Base-by-base conservation (phyloP, 495 filamentous ascomycete species). In the Hypomontagnella monticulosa region DNA sequence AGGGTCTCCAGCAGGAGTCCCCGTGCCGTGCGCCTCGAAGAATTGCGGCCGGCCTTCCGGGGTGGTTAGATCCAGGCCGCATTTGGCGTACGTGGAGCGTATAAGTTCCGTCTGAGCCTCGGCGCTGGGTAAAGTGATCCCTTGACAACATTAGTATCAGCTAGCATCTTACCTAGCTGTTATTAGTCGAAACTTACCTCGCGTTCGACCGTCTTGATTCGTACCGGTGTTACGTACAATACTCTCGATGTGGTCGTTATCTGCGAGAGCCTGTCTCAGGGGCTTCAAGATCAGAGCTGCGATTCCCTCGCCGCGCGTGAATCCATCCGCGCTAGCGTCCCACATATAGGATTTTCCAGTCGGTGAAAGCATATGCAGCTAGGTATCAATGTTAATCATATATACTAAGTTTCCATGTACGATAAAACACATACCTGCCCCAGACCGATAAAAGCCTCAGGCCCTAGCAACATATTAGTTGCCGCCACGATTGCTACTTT, bases 261-360 rank as follows among this genome's bases (percentile, higher is more conserved):
- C 79, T 1, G 32, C 12, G 4, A 79, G 9, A 1, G 81, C 87
- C 34, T 81, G 75, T 0, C 46, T 41, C 0, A 88, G 70, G 8
- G 54, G 59, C 69, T 90, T 91, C 4, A 91, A 19, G 3, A 81
- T 71, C 0, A 88, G 16, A 1, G 76, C 75, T 11, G 70, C 79
- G 11, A 87, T 48, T 1, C 79, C 87, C 52, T 91, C 88, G 0
- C 78, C 88, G 2, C 87, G 72, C 0, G 71, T 83, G 70, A 86
- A 90, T 0, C 88, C 88, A 68, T 87, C 73, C 0, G 86, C 88
- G 0, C 53, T 33, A 1, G 65, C 16, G 53, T 80, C 78, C 63
- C 76, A 82, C 42, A 73, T 62, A 34, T 76, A 75, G 11, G 67
- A 78, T 43, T 72, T 75, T 1, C 78, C 77, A n/a, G 77, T 76